phyloP scores from a whole-genome alignment of 768 basidiomycete genomes.

The Tylopilus sp. region DNA sequence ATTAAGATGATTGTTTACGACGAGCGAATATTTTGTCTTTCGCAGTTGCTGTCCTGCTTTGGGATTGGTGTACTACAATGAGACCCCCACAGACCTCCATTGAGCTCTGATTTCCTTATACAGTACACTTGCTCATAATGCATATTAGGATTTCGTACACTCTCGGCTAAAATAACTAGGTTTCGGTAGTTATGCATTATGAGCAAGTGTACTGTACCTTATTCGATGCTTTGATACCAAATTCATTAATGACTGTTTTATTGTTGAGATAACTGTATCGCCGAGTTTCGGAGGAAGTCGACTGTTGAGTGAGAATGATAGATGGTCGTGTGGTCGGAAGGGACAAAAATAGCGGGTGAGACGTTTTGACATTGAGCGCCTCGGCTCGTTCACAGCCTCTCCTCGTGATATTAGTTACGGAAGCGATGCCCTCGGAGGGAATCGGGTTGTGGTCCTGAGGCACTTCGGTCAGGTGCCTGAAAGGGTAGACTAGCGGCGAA shows the following conservation, averaged over 20 bases:
- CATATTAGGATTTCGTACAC: no score
- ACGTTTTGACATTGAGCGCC: not conserved
- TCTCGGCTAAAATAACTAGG: no score
- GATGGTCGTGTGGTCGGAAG: not conserved
- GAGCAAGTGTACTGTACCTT: not conserved
- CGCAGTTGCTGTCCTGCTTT: not conserved
- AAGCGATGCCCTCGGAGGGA: slow-evolving; percentile 14
- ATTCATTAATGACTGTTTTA: not conserved
- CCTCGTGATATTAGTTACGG: not conserved
- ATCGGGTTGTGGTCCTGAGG: slow-evolving; percentile 7
- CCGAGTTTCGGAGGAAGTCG: not conserved
- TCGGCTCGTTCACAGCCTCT: not conserved
- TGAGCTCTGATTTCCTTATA: no score
- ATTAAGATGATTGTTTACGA: not conserved
- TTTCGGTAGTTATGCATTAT: no score
- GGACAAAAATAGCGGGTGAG: slow-evolving; percentile 2
- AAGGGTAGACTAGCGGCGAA: not conserved
- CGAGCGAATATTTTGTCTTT: not conserved
- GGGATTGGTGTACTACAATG: not conserved
- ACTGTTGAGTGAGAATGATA: no score
- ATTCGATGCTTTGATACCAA: slow-evolving; percentile 3
- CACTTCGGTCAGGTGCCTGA: not conserved
- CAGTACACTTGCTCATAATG: no score
- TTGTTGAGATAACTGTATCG: not conserved
- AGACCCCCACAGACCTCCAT: no score